Evolutionary conservation across 495 filamentous ascomycete genomes (phyloP).

Genomic region (Lasiosphaeria miniovina): DNA sequence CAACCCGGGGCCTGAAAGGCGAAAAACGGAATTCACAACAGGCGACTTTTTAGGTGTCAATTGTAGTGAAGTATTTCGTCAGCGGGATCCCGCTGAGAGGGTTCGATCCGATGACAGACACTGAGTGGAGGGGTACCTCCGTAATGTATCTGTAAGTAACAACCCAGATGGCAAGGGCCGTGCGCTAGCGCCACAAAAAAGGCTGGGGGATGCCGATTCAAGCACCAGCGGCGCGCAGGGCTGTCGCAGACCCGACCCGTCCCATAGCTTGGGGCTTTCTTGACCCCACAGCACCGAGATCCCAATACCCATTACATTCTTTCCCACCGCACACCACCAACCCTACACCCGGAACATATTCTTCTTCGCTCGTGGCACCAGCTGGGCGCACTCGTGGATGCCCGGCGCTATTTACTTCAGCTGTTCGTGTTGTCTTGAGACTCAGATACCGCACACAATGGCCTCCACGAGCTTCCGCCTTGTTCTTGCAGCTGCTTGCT

Average conservation of each 20-base stretch:
- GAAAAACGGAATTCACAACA: background rate
- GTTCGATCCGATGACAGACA: background rate
- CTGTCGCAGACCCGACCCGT: constrained; percentile 9
- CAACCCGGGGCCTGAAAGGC: background rate
- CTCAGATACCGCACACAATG: background rate
- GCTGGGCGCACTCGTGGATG: too few relatives aligned
- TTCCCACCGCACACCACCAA: background rate
- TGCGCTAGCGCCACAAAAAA: background rate
- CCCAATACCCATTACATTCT: constrained; percentile 11
- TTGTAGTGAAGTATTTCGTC: constrained; percentile 17
- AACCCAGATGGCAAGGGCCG: background rate
- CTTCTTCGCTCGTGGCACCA: background rate
- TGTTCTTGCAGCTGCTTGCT: too few relatives aligned
- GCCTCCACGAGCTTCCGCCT: background rate
- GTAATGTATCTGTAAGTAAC: background rate
- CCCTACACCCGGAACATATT: background rate
- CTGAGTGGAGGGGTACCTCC: background rate
- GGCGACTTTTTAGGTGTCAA: background rate
- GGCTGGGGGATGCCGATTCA: background rate
- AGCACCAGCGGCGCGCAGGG: constrained; percentile 7
- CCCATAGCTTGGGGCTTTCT: constrained; percentile 1
- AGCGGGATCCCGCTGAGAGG: constrained; percentile 15
- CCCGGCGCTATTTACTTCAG: background rate
- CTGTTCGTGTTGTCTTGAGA: background rate
- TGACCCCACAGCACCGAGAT: constrained; percentile 32